These are phyloP conservation scores for Trametes pubescens DNA, from an alignment of 1,284 basidiomycete genomes.

Conservation along the genomic window DNA sequence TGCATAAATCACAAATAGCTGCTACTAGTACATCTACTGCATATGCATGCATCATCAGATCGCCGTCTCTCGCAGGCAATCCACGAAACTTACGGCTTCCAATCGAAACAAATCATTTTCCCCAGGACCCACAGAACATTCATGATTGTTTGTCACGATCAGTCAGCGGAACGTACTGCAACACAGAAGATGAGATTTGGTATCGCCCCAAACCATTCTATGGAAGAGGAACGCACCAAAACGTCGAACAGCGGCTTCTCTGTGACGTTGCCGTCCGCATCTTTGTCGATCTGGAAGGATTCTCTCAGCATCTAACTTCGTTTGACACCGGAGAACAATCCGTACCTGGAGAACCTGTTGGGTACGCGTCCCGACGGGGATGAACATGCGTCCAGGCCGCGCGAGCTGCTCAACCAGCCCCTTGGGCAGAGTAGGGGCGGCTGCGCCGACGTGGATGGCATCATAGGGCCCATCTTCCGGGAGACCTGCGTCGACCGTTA, in stretches of 20 bases:
- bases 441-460: conserved; percentile 96
- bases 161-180: conserved; percentile 37
- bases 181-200: not conserved
- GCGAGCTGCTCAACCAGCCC: conserved; percentile 85
- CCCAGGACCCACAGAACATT: not conserved
- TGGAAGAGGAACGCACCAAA: conserved; percentile 57
- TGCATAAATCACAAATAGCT: too few species aligned
- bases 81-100: too few species aligned
- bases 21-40: too few species aligned
- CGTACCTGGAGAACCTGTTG: conserved; percentile 62
- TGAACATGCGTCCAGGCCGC: conserved; percentile 90
- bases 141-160: conserved; percentile 30
- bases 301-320: not conserved
- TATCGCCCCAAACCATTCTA: not conserved
- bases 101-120: not conserved
- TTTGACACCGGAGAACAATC: not conserved
- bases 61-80: too few species aligned
- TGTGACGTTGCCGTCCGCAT: conserved; percentile 72
- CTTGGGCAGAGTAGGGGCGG: conserved; percentile 80
- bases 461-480: conserved; percentile 74
- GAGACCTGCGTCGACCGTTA: conserved; percentile 8
- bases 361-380: conserved; percentile 79
- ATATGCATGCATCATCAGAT: too few species aligned
- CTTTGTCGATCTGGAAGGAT: conserved; percentile 79
- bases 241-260: conserved; percentile 83